Base-by-base conservation (phyloP, 2,329 filamentous ascomycete species). In the Scedosporium dehoogii region DNA sequence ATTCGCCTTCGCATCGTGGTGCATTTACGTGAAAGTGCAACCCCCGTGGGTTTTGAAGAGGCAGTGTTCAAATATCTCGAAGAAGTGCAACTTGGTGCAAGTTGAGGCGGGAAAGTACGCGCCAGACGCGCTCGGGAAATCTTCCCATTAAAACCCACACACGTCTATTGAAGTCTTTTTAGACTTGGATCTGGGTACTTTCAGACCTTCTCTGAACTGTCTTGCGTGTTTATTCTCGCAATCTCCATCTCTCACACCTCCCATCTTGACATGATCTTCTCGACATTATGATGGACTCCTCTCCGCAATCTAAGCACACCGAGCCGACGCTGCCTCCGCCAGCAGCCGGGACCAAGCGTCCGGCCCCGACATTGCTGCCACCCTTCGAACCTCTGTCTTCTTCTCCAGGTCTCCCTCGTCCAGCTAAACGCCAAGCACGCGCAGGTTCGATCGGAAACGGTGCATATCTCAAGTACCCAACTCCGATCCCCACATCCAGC, bases 401-500 rank as follows among this genome's bases (percentile, higher is more conserved):
- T 23, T 91, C 90, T 12, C 89, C 89, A 2, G 83, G 79, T 62
- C 84, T 91, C 59, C 88, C 88, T 58, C 83, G 87, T 62, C 82
- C 87, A 6, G 72, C 77, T 58, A 92, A 92, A 77, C 85, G 88
- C 71, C 88, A 86, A 70, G 83, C 82, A 70, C 73, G 12, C 74
- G 73, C 48, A 71, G 76, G 23, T 25, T 44, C 58, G 25, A 7
- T 58, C 62, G 77, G 71, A 44, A 71, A 76, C 64, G 77, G 76
- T 67, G 79, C 79, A 63, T 80, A 81, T 67, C 75, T 81, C 67
- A 91, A 88, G 71, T 97, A 97, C 76, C 94, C 94, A 51, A 97
- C 94, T 2, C 94, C 94, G 1, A 84, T 96, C 65, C 92, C 93
- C 21, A 97, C 93, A 4, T 97, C 94, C 3, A 96, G 91, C 67